A percentile compares a stretch with the other conserved stretches of the same genome.
These are phyloP conservation scores for Botryobasidium botryosum DNA, from an alignment of 768 basidiomycete species.

Conservation along the genomic window DNA sequence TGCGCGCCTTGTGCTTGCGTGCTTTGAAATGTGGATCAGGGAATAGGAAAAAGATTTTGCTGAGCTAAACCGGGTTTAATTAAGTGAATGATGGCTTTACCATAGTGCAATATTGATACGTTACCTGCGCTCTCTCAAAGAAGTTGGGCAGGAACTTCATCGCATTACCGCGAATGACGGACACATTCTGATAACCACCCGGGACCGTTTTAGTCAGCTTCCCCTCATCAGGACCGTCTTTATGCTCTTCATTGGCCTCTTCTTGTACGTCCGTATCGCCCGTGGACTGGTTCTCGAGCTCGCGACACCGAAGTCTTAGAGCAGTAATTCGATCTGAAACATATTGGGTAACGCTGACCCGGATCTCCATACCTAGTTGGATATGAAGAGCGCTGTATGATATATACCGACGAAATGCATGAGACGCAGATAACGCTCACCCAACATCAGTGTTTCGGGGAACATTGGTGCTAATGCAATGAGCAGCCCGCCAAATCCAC, in stretches of 20 bases:
- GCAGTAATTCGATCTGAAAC: constrained; percentile 88
- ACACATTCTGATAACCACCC: constrained; percentile 67
- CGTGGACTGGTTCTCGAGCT: constrained; percentile 1
- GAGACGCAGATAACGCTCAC: constrained; percentile 29
- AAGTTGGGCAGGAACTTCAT: constrained; percentile 99
- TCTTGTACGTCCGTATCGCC: background rate
- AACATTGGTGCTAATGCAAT: constrained; percentile 78
- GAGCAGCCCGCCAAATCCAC: constrained; percentile 91
- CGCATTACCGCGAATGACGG: constrained; percentile 86
- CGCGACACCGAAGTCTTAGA: constrained; percentile 42
- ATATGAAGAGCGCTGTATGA: background rate
- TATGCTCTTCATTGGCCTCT: background rate
- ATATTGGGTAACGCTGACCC: constrained; percentile 90
- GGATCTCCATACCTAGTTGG: constrained; percentile 90
- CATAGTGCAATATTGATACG: constrained; percentile 6
- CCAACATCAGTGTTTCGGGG: constrained; percentile 85
- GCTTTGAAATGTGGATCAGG: constrained; percentile 98
- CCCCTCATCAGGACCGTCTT: constrained; percentile 10
- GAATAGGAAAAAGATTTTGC: constrained; percentile 93
- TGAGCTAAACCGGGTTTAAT: constrained; percentile 26
- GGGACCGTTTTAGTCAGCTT: constrained; percentile 13
- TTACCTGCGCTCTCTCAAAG: constrained; percentile 66
- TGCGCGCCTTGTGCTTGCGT: constrained; percentile 96
- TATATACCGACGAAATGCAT: constrained; percentile 4
- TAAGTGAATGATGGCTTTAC: background rate